Evolutionary conservation across 1,139 yeast species (phyloP).

Genomic region (Yamadazyma kanchanaburiensis): DNA sequence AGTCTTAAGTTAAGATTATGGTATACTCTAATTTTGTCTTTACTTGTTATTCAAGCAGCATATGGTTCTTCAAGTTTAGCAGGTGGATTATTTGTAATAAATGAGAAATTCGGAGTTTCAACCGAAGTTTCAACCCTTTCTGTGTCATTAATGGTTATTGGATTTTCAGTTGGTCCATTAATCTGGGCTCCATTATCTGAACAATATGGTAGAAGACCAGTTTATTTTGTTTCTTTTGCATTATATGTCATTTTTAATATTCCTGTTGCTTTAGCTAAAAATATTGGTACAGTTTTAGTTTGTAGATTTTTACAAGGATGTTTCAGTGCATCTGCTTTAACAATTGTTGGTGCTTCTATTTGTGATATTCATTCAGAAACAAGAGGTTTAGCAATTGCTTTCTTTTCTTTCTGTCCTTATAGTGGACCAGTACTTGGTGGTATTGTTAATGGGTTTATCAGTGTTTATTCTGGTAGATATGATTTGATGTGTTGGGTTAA

Average conservation of each 20-base stretch:
- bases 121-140: conserved; percentile 75
- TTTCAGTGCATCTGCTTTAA: conserved; percentile 77
- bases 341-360: conserved; percentile 85
- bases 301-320: conserved; percentile 88
- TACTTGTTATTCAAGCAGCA: conserved; percentile 80
- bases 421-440: conserved; percentile 93
- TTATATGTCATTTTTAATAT: conserved; percentile 77
- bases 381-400: conserved; percentile 87
- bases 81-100: conserved; percentile 71
- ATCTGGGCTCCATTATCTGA: conserved; percentile 91
- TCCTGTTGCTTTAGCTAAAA: conserved; percentile 85
- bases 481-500: conserved; percentile 85
- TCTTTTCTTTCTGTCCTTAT: conserved; percentile 89
- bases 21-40: conserved; percentile 63
- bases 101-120: conserved; percentile 63
- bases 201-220: conserved; percentile 81
- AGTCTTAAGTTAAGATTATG: conserved; percentile 52
- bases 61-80: conserved; percentile 88
- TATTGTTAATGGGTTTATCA: conserved; percentile 82
- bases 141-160: conserved; percentile 84
- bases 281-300: conserved; percentile 74
- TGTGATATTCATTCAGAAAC: conserved; percentile 81
- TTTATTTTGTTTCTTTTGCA: conserved; percentile 71
- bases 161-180: conserved; percentile 84
- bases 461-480: conserved; percentile 62